Evolutionary conservation across 768 basidiomycete genomes (phyloP), one percentile per base, ranked within the genome.

Genomic region (Russula ochroleuca): DNA sequence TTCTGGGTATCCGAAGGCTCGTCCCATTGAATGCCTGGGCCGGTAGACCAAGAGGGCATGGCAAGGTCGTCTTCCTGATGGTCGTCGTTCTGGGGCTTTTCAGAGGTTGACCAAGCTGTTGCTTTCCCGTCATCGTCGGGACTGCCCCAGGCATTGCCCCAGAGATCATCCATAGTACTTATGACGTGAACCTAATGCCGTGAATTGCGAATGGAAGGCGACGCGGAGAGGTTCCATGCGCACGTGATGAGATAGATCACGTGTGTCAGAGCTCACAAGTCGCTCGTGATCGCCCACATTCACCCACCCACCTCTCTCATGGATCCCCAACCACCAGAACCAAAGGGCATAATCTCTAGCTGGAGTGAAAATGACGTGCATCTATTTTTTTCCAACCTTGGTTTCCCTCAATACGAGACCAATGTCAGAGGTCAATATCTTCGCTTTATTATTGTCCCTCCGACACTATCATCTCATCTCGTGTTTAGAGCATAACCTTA

Each of bases 321-420:
- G 73, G 74, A 75, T 65, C 52, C 69, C 45, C 67, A 72, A 61
- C 69, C 68, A 59, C 60, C 63, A 58, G 75, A 75, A 59, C 71
- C 68, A 54, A 69, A 51, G 53, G 49, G 68, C 5, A 65, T 47
- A 57, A 78, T 81, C 47, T 62, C 77, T 0, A 85, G 88, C 64
- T 92, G 90, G 90, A 83, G 84, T 72, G 88, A 90, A 74, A 73
- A 78, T 56, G 86, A 88, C 66, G 95, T 98, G 5, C 85, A 92
- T 64, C 74, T 75, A n/a, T 94, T 90, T 85, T 77, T 96, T 62
- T 77, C 82, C 23, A 79, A 78, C 37, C 79, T 96, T 48, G 95
- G 94, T 4, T 89, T 87, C 73, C 83, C 88, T 2, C 91, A 94
- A 72, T 97, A 97, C 73, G 88, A 93, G 73, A 75, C 76, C 45